phyloP scores from a whole-genome alignment of 306 rosid species.

The Begonia masoniana region DNA sequence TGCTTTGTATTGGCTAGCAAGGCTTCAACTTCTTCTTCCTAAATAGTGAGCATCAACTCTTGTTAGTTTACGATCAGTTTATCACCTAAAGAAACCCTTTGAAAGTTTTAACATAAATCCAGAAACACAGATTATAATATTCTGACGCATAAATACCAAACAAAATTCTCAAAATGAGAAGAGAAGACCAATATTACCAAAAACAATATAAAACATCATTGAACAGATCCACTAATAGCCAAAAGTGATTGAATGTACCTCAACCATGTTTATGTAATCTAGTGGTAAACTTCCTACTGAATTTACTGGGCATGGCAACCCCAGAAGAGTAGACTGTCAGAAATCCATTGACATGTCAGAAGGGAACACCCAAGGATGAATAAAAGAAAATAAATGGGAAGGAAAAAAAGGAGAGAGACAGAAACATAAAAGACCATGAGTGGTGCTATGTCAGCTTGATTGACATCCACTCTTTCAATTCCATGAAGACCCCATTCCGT shows the following conservation, averaged over 20 bases:
- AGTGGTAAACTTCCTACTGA: conserved; percentile 83
- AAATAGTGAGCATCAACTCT: conserved; percentile 9
- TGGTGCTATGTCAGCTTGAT: conserved; percentile 90
- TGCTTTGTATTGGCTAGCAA: conserved; percentile 66
- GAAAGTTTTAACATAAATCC: too few relatives aligned
- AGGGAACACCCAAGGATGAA: conserved; percentile 11
- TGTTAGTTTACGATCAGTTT: too few relatives aligned
- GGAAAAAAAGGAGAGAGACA: conserved; percentile 4
- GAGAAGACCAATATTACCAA: not conserved
- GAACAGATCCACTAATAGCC: not conserved
- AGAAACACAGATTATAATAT: too few relatives aligned
- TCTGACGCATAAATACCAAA: not conserved
- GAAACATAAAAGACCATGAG: conserved; percentile 49
- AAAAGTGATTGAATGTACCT: conserved; percentile 39
- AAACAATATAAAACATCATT: too few relatives aligned
- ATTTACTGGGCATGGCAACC: conserved; percentile 75
- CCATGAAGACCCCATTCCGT: conserved; percentile 69
- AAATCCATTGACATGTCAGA: conserved; percentile 21
- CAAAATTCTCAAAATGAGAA: not conserved
- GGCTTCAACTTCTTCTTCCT: conserved; percentile 84
- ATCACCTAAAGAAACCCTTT: too few relatives aligned
- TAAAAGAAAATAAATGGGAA: not conserved
- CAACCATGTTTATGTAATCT: conserved; percentile 47
- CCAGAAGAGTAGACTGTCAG: conserved; percentile 75
- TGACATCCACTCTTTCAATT: conserved; percentile 85